Conservation (phyloP, 2,329 filamentous ascomycete species). For the Alternaria sp. region DNA sequence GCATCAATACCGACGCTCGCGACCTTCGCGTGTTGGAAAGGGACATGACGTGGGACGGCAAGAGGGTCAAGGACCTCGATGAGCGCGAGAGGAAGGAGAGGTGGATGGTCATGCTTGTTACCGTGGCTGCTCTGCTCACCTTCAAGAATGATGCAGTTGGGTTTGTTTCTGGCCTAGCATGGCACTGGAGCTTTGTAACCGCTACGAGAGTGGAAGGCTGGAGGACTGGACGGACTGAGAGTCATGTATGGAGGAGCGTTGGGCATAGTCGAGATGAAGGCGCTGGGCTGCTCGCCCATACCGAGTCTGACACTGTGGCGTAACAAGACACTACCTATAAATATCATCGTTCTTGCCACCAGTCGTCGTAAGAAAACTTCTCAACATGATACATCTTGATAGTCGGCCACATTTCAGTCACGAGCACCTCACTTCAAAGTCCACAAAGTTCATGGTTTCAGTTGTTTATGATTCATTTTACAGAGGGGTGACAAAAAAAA, state of each 20-base stretch:
- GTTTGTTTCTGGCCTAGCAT: constrained; percentile 81
- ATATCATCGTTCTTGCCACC: not conserved
- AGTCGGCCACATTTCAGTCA: not conserved
- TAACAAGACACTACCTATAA: not conserved
- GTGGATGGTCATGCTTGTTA: constrained; percentile 91
- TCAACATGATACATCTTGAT: not conserved
- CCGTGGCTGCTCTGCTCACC: constrained; percentile 79
- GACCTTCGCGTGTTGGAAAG: constrained; percentile 59
- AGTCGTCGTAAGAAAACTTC: not conserved
- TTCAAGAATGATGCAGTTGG: constrained; percentile 92
- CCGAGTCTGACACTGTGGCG: constrained; percentile 38
- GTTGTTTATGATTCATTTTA: constrained; percentile 5
- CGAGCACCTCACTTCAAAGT: not conserved
- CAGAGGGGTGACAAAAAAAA: too few relatives aligned
- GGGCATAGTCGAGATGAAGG: constrained; percentile 35
- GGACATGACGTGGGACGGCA: constrained; percentile 45
- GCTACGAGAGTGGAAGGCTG: constrained; percentile 37
- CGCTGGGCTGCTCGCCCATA: constrained; percentile 35
- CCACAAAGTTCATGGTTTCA: not conserved
- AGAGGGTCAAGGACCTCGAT: constrained; percentile 63
- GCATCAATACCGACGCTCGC: constrained; percentile 76
- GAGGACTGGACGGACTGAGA: constrained; percentile 30
- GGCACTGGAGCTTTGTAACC: constrained; percentile 70
- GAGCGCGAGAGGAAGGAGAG: constrained; percentile 76
- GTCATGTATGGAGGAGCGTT: constrained; percentile 38